phyloP scores from a whole-genome alignment of 768 basidiomycete genomes.

The Boletus tomentosulus region DNA sequence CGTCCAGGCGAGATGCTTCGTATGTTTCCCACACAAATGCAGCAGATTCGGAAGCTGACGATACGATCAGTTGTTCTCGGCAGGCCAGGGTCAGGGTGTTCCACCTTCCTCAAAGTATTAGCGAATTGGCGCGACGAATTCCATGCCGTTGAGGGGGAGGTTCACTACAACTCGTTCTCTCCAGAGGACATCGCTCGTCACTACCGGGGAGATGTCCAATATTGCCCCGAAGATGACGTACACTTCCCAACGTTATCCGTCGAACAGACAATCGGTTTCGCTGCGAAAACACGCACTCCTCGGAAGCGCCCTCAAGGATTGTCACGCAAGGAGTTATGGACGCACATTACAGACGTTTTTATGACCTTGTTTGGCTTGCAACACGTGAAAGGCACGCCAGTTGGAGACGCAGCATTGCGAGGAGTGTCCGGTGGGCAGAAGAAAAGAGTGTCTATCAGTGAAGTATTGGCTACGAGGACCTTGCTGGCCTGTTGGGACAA shows the following conservation, averaged over 20 bases:
- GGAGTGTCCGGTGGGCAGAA: conserved; percentile 76
- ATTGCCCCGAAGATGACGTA: conserved; percentile 44
- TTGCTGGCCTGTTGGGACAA: conserved; percentile 80
- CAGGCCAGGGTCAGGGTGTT: conserved; percentile 81
- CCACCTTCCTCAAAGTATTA: conserved; percentile 76
- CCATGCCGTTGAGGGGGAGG: conserved; percentile 63
- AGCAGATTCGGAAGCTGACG: not conserved
- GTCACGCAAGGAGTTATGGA: conserved; percentile 31
- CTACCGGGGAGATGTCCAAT: conserved; percentile 77
- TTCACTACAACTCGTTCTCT: conserved; percentile 73
- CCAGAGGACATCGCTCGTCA: conserved; percentile 57
- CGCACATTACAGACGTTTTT: conserved; percentile 40
- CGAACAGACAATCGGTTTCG: conserved; percentile 68
- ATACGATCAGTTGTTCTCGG: conserved; percentile 69
- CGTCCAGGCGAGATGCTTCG: conserved; percentile 67
- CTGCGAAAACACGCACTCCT: conserved; percentile 67
- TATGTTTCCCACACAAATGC: conserved; percentile 32
- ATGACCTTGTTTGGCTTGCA: conserved; percentile 72
- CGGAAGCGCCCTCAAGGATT: conserved; percentile 42
- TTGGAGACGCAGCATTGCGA: conserved; percentile 76
- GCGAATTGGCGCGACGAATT: conserved; percentile 75
- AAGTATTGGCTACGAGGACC: conserved; percentile 66
- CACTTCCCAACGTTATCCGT: conserved; percentile 56
- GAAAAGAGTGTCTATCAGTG: conserved; percentile 79
- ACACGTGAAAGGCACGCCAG: conserved; percentile 66